phyloP scores from a whole-genome alignment of 2,329 filamentous ascomycete genomes.

The Emergomyces orientalis region DNA sequence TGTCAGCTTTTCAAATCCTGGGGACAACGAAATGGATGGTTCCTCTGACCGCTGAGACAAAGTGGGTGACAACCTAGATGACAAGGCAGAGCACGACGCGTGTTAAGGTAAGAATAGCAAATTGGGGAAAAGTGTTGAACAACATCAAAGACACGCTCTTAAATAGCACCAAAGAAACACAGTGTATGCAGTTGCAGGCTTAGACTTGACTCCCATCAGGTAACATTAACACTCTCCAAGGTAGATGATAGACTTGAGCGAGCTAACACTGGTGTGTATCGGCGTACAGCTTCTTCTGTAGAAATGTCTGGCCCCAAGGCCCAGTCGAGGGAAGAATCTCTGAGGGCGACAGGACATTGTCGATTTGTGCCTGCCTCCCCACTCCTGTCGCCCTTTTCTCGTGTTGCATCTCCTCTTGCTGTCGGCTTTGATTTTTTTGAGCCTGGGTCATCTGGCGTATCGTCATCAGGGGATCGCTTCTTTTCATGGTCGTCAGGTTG shows the following conservation, averaged over 20 bases:
- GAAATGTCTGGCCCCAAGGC: neutral
- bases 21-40: too few relatives aligned
- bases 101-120: too few relatives aligned
- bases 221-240: neutral
- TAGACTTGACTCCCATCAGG: neutral
- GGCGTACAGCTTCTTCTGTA: conserved; percentile 1
- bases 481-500: neutral
- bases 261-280: neutral
- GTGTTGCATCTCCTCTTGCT: neutral
- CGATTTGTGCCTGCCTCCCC: neutral
- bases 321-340: neutral
- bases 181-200: neutral
- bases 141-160: neutral
- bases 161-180: neutral
- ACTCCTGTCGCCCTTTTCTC: neutral
- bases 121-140: too few relatives aligned
- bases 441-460: neutral
- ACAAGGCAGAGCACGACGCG: too few relatives aligned
- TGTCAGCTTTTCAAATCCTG: too few relatives aligned
- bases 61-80: too few relatives aligned
- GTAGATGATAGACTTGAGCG: conserved; percentile 1
- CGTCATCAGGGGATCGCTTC: neutral
- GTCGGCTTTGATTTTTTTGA: neutral
- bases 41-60: too few relatives aligned
- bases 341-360: neutral